These are phyloP conservation scores for Neoarthrinium moseri DNA, from an alignment of 2,329 filamentous ascomycete genomes.

Conservation along the genomic window DNA sequence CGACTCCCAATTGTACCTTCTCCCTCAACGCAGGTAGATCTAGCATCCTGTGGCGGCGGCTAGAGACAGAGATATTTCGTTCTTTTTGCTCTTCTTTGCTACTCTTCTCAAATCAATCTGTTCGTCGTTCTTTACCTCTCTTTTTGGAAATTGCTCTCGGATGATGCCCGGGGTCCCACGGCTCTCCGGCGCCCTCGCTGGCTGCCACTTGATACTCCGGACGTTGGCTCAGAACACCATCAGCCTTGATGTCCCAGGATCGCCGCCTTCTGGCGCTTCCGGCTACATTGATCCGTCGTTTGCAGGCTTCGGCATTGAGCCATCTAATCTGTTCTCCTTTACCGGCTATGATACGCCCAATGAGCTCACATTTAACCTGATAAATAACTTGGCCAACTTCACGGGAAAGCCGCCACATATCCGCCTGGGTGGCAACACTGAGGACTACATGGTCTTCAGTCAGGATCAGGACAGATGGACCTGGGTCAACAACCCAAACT, in stretches of 20 bases:
- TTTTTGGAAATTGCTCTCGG: too few species aligned
- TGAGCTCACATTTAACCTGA: conserved; percentile 41
- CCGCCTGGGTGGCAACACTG: conserved; percentile 49
- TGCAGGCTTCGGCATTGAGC: conserved; percentile 51
- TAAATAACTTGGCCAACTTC: conserved; percentile 47
- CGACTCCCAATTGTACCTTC: too few species aligned
- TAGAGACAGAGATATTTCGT: too few species aligned
- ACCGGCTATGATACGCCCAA: conserved; percentile 41
- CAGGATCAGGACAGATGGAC: conserved; percentile 30
- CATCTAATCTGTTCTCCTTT: conserved; percentile 51
- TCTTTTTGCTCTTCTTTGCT: too few species aligned
- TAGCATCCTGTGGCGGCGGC: too few species aligned
- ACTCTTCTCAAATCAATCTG: too few species aligned
- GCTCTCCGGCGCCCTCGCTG: too few species aligned
- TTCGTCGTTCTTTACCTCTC: too few species aligned
- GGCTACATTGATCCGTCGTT: conserved; percentile 37
- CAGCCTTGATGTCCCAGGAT: conserved; percentile 10
- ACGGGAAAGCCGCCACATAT: conserved; percentile 46
- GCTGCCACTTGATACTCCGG: too few species aligned
- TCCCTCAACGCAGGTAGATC: too few species aligned
- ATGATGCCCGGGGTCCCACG: too few species aligned
- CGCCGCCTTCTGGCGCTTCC: conserved; percentile 12
- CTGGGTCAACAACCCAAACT: conserved; percentile 35
- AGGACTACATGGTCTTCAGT: conserved; percentile 47
- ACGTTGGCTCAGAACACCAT: conserved; percentile 19